Evolutionary conservation across 495 filamentous ascomycete species (phyloP), one percentile per base, ranked within the genome.

Genomic region (Hypoxylon crocopeplum): DNA sequence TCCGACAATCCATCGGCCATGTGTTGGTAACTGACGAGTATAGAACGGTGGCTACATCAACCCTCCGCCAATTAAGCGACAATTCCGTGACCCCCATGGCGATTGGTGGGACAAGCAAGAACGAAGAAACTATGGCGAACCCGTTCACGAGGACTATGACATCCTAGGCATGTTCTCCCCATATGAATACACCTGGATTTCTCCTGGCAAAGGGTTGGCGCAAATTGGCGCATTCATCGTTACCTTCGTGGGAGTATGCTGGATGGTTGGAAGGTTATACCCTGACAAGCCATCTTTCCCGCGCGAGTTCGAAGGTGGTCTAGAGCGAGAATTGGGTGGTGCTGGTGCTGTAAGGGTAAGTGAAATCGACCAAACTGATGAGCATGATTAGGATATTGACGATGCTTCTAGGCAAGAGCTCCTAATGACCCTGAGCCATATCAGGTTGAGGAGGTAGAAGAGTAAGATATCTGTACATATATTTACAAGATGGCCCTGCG

Each of bases 91-190:
- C 71, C 95, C 95, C 29, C 84, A 98, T 69, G 93, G 75, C 65
- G 88, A 91, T 71, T 98, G 92, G 91, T 98, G 93, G 93, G 93
- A 98, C 74, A 88, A 91, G 79, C 93, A 98, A 70, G 93, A 97
- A 72, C 88, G 93, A 65, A 86, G 93, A 53, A 97, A 98, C 79
- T 99, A 87, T 65, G 92, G 92, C 67, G 95, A 99, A 75, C 89
- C 92, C 3, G 85, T 96, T 21, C 93, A 99, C 73, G 95, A 99
- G 75, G 95, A 99, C 74, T 87, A 98, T 69, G 95, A 99, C 72
- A 86, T 97, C 48, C 81, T 98, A 16, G 93, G 93, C 67, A 86
- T 96, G 50, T 93, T 99, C 77, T 87, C 88, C 44, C 84, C 90
- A 1, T 85, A 97, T 68, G 88, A 93, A 62, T 98, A 99, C 76